Conservation (phyloP, 257 asterid species). For the Schizonepeta tenuifolia region DNA sequence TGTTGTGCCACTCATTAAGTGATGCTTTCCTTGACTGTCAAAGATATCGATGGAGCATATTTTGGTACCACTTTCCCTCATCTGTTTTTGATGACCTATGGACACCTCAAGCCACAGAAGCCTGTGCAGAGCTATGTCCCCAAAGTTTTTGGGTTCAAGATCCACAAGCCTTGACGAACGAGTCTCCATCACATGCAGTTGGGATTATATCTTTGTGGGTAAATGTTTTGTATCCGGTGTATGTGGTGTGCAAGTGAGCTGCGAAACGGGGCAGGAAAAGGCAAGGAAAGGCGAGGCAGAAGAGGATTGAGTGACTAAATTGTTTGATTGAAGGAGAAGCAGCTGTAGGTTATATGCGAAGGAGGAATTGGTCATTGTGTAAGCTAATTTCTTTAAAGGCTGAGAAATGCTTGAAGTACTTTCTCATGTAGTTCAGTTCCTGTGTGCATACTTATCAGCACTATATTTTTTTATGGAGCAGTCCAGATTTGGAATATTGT, state of each 20-base stretch:
- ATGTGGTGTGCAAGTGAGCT: constrained; percentile 31
- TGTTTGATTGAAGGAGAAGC: constrained; percentile 44
- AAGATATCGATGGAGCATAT: constrained; percentile 90
- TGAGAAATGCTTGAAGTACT: constrained; percentile 32
- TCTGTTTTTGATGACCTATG: constrained; percentile 86
- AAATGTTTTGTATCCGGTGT: constrained; percentile 36
- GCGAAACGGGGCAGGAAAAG: constrained; percentile 28
- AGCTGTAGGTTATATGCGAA: constrained; percentile 28
- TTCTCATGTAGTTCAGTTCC: constrained; percentile 32
- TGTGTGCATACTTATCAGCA: constrained; percentile 40
- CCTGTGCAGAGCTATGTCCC: constrained; percentile 78
- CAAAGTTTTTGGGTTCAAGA: constrained; percentile 80
- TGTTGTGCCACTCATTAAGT: neutral
- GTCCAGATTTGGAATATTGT: constrained; percentile 26
- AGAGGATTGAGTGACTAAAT: constrained; percentile 31
- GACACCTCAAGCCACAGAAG: constrained; percentile 84
- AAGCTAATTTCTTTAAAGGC: constrained; percentile 37
- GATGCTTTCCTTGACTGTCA: constrained; percentile 48
- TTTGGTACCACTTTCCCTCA: constrained; percentile 94
- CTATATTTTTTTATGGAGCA: constrained; percentile 29
- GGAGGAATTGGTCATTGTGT: constrained; percentile 34
- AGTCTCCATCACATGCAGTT: constrained; percentile 31
- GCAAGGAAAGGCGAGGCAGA: neutral
- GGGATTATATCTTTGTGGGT: constrained; percentile 32
- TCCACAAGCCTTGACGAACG: constrained; percentile 62